These are phyloP conservation scores for Saccharomycopsis oosterbeekiorum DNA, from an alignment of 805 yeast genomes.

Conservation along the genomic window DNA sequence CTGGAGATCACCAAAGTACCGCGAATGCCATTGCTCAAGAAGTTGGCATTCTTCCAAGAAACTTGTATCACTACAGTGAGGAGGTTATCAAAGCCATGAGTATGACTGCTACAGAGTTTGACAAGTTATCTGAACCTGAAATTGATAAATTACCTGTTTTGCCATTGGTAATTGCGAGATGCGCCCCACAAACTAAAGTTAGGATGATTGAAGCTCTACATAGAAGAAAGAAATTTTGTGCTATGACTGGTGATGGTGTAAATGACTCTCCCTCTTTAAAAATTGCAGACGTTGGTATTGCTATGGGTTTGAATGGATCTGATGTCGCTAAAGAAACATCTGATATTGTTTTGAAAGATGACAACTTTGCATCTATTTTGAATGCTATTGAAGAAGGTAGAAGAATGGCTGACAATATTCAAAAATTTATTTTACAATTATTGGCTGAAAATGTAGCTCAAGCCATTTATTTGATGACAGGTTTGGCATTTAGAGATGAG, in stretches of 20 bases:
- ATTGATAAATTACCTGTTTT: conserved; percentile 55
- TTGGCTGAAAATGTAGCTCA: conserved; percentile 67
- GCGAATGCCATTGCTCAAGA: conserved; percentile 75
- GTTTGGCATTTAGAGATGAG: conserved; percentile 58
- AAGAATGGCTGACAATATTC: conserved; percentile 69
- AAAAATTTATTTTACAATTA: conserved; percentile 66
- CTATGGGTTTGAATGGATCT: conserved; percentile 75
- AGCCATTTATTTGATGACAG: conserved; percentile 58
- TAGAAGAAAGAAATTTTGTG: conserved; percentile 52
- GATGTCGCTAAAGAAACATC: conserved; percentile 83
- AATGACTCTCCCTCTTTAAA: conserved; percentile 73
- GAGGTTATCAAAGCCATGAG: conserved; percentile 57
- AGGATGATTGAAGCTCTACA: conserved; percentile 71
- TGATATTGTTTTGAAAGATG: conserved; percentile 66
- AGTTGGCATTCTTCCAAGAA: conserved; percentile 63
- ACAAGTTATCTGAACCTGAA: conserved; percentile 47
- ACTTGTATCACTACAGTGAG: conserved; percentile 44
- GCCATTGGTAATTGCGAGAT: conserved; percentile 72
- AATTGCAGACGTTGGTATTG: conserved; percentile 72
- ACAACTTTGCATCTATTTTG: conserved; percentile 70
- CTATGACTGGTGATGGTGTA: conserved; percentile 83
- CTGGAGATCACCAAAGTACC: conserved; percentile 75
- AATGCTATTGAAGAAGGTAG: conserved; percentile 76
- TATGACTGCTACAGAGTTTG: conserved; percentile 69
- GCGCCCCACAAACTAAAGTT: conserved; percentile 77